A percentile compares a stretch with the other conserved stretches of the same genome.
Evolutionary conservation across 2,329 filamentous ascomycete genomes (phyloP).

Genomic region (Metarhizium guizhouense): DNA sequence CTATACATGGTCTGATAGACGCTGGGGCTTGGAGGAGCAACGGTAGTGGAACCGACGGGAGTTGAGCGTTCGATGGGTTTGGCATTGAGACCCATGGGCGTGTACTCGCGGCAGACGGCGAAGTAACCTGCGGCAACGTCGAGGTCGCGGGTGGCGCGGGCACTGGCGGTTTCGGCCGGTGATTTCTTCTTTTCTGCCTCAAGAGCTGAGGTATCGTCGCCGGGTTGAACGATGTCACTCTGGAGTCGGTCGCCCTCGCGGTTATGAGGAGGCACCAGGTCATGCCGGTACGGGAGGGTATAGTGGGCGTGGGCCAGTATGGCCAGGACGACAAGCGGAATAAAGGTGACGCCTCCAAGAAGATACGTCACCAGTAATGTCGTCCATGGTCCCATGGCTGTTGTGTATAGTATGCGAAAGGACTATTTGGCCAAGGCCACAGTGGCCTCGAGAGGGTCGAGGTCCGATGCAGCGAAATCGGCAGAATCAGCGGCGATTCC

Average conservation of each 20-base stretch:
- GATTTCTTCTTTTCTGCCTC: conserved; percentile 48
- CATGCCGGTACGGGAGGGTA: conserved; percentile 49
- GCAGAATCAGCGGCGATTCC: not conserved
- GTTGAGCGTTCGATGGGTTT: conserved; percentile 83
- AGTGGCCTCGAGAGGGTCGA: not conserved
- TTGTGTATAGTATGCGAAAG: not conserved
- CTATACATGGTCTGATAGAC: conserved; percentile 98
- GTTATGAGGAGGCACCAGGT: conserved; percentile 21
- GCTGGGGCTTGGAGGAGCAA: conserved; percentile 75
- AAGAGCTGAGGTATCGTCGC: conserved; percentile 57
- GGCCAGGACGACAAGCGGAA: conserved; percentile 59
- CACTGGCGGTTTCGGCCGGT: conserved; percentile 49
- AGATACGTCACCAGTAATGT: conserved; percentile 68
- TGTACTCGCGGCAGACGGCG: conserved; percentile 88
- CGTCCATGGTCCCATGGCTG: conserved; percentile 41
- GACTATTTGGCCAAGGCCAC: not conserved
- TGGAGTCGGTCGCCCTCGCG: conserved; percentile 15
- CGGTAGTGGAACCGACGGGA: conserved; percentile 64
- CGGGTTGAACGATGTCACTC: conserved; percentile 41
- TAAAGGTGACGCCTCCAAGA: conserved; percentile 78
- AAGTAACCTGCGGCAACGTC: conserved; percentile 89
- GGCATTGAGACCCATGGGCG: conserved; percentile 82
- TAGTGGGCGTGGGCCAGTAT: conserved; percentile 60
- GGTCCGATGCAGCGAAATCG: not conserved
- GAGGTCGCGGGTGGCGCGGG: conserved; percentile 48